Conservation (phyloP, 108 stramenopile species). For the Cylindrotheca closterium region DNA sequence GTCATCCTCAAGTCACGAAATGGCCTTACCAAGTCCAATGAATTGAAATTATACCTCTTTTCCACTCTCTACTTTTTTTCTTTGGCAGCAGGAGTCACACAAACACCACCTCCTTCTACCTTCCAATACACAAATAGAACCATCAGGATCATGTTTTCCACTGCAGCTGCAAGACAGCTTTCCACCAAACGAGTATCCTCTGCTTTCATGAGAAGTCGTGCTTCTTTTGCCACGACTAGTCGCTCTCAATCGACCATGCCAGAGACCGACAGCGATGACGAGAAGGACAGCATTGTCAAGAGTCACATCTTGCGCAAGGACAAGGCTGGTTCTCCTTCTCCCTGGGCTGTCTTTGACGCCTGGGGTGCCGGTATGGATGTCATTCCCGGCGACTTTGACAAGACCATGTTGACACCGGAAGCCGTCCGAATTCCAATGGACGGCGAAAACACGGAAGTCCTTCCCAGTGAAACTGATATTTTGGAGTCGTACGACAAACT, state of each 20-base stretch:
- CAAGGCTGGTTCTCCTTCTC: constrained; percentile 82
- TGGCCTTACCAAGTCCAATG: no score
- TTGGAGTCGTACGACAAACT: constrained; percentile 70
- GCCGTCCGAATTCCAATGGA: constrained; percentile 69
- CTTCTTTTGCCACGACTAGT: neutral
- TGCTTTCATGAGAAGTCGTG: neutral
- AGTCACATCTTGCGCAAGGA: constrained; percentile 16
- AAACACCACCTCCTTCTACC: no score
- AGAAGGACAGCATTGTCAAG: constrained; percentile 12
- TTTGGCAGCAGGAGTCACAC: no score
- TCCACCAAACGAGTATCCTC: neutral
- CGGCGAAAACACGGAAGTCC: constrained; percentile 28
- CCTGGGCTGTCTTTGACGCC: constrained; percentile 91
- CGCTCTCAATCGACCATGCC: neutral
- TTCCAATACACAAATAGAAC: no score
- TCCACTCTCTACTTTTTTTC: no score
- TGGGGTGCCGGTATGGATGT: constrained; percentile 76
- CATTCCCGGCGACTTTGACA: constrained; percentile 31
- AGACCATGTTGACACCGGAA: constrained; percentile 47
- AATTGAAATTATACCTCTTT: no score
- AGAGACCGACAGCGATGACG: neutral
- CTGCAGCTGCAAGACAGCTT: neutral
- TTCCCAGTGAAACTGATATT: constrained; percentile 71
- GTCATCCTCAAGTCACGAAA: no score
- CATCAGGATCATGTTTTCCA: neutral